These are phyloP conservation scores for Diaporthe sp. DNA, from an alignment of 2,329 filamentous ascomycete genomes.

Conservation along the genomic window DNA sequence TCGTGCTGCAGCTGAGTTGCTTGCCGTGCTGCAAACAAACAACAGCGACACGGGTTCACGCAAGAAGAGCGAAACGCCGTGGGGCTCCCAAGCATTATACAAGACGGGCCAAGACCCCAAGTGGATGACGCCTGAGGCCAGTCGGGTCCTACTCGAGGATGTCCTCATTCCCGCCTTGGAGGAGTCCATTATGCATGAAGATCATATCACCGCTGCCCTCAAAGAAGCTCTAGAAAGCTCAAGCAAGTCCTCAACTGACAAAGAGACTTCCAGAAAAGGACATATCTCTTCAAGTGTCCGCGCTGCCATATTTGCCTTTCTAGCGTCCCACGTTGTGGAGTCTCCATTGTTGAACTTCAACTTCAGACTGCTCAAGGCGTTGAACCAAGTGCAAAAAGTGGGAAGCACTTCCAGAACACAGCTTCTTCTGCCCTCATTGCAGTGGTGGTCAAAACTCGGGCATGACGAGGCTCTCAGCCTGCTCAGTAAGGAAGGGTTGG, in stretches of 20 bases:
- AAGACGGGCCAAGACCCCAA: slow-evolving; percentile 66
- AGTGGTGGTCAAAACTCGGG: slow-evolving; percentile 74
- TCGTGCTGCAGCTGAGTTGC: slow-evolving; percentile 78
- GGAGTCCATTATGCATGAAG: slow-evolving; percentile 86
- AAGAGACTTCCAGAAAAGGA: slow-evolving; percentile 56
- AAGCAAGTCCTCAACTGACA: slow-evolving; percentile 48
- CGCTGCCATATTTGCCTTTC: slow-evolving; percentile 75
- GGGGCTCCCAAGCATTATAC: slow-evolving; percentile 77
- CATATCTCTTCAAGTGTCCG: slow-evolving; percentile 73
- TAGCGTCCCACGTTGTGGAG: slow-evolving; percentile 78
- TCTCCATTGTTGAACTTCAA: slow-evolving; percentile 81
- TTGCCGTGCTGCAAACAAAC: slow-evolving; percentile 62
- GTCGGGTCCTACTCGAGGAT: slow-evolving; percentile 72
- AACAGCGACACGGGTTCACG: slow-evolving; percentile 49
- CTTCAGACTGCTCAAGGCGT: slow-evolving; percentile 75
- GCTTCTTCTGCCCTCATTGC: slow-evolving; percentile 80
- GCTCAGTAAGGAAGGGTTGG: slow-evolving; percentile 57
- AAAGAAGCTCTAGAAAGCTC: slow-evolving; percentile 70
- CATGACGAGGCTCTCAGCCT: slow-evolving; percentile 63
- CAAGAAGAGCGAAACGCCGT: slow-evolving; percentile 60
- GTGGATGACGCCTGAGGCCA: slow-evolving; percentile 71
- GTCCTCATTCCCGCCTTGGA: slow-evolving; percentile 83
- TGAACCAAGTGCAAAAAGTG: slow-evolving; percentile 81
- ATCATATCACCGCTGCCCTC: slow-evolving; percentile 76
- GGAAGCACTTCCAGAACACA: slow-evolving; percentile 78